Percentiles rank a stretch among this genome's conserved stretches.
Evolutionary conservation across 2,329 filamentous ascomycete genomes (phyloP).

Genomic region (Diaporthe australafricana): DNA sequence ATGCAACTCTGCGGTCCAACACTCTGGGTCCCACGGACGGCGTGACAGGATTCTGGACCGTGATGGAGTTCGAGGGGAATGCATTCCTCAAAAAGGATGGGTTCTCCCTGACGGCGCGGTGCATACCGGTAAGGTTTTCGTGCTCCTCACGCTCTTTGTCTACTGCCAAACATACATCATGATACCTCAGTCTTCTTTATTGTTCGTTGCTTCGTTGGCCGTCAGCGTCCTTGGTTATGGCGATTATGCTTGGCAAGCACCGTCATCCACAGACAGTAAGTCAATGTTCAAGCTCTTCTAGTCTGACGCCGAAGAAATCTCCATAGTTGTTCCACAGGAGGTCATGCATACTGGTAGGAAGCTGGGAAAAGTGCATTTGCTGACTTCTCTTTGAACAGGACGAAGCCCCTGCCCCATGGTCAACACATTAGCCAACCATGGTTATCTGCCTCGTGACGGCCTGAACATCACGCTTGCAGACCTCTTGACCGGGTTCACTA

Average conservation of each 20-base stretch:
- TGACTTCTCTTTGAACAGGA: background rate
- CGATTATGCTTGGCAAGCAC: slow-evolving; percentile 2
- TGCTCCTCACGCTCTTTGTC: background rate
- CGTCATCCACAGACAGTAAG: slow-evolving; percentile 10
- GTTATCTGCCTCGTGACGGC: slow-evolving; percentile 19
- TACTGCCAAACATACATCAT: background rate
- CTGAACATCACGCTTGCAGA: background rate
- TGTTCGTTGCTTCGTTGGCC: background rate
- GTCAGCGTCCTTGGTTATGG: background rate
- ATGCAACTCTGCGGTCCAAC: slow-evolving; percentile 4
- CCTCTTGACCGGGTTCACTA: slow-evolving; percentile 6
- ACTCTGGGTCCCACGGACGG: background rate
- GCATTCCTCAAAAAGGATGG: background rate
- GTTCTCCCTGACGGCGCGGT: background rate
- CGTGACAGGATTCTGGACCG: background rate
- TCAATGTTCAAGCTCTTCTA: background rate
- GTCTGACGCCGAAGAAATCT: no score
- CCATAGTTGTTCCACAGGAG: no score
- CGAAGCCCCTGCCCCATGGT: slow-evolving; percentile 27
- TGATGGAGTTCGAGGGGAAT: slow-evolving; percentile 3
- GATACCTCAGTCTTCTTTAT: background rate
- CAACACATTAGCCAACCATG: slow-evolving; percentile 18
- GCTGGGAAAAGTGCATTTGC: background rate
- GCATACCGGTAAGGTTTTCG: no score
- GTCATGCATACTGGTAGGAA: background rate